A percentile compares a stretch with the other conserved stretches of the same genome.
phyloP scores from a whole-genome alignment of 345 rosid genomes.

The Boechera retrofracta region DNA sequence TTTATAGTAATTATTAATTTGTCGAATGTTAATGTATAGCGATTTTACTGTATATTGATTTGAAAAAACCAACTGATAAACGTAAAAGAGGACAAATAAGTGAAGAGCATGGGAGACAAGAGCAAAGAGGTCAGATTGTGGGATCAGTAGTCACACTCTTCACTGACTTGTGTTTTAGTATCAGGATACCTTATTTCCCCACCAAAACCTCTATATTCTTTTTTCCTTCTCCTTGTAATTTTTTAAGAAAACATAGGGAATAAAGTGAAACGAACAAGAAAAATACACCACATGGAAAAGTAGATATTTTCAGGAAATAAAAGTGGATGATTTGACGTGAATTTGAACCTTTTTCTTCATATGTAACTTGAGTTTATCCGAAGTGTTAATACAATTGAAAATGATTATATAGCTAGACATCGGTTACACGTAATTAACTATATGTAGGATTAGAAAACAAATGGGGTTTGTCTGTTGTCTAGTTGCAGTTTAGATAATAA shows the following conservation, averaged over 20 bases:
- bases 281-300: slow-evolving; percentile 3
- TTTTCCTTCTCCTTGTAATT: neutral
- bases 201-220: slow-evolving; percentile 22
- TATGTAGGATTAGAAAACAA: neutral
- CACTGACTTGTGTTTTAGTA: slow-evolving; percentile 34
- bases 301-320: slow-evolving; percentile 7
- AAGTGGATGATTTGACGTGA: slow-evolving; percentile 9
- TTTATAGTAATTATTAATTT: too few species aligned
- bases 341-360: neutral
- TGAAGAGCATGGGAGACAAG: slow-evolving; percentile 44
- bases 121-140: slow-evolving; percentile 37
- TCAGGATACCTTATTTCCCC: slow-evolving; percentile 34
- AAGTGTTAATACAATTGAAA: neutral
- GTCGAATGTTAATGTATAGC: too few species aligned
- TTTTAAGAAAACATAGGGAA: neutral
- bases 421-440: neutral
- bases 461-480: neutral
- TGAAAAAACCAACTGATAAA: slow-evolving; percentile 13
- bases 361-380: neutral
- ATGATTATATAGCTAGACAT: neutral
- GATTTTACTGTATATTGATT: too few species aligned
- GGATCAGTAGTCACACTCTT: slow-evolving; percentile 34
- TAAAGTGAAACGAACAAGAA: slow-evolving; percentile 18
- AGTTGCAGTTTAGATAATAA: neutral
- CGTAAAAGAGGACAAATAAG: slow-evolving; percentile 26